phyloP scores from a whole-genome alignment of 305 asterid species.

The Fraxinus angustifolia region DNA sequence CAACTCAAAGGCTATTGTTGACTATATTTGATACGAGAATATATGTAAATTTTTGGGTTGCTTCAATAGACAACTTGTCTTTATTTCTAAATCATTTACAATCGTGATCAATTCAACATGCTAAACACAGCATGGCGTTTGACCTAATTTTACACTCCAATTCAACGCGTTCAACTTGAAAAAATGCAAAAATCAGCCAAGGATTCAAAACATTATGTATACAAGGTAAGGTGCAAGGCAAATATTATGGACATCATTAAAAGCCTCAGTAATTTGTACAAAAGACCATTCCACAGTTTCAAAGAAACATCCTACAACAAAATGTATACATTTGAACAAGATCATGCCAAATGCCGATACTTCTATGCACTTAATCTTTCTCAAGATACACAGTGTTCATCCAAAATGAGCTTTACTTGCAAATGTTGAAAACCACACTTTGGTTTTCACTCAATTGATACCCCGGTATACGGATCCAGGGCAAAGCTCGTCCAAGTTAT shows the following conservation, averaged over 20 bases:
- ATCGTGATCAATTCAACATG: background rate
- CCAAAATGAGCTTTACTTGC: background rate
- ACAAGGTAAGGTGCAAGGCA: background rate
- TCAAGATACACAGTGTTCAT: background rate
- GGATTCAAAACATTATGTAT: background rate
- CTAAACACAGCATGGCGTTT: background rate
- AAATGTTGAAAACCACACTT: background rate
- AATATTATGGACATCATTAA: background rate
- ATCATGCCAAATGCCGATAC: background rate
- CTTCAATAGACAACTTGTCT: background rate
- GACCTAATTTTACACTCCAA: background rate
- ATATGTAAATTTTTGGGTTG: background rate
- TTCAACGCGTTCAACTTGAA: background rate
- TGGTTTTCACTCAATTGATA: slow-evolving; percentile 15
- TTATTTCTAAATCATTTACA: background rate
- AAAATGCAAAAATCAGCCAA: background rate
- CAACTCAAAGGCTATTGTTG: background rate
- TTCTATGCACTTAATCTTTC: background rate
- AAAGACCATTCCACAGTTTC: background rate
- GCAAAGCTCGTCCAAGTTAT: slow-evolving; percentile 64
- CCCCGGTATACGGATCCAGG: slow-evolving; percentile 72
- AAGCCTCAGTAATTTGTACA: background rate
- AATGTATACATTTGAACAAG: background rate
- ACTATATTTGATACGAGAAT: background rate
- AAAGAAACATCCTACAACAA: background rate